Evolutionary conservation across 768 basidiomycete genomes (phyloP).

Genomic region (Dentipellis fragilis): DNA sequence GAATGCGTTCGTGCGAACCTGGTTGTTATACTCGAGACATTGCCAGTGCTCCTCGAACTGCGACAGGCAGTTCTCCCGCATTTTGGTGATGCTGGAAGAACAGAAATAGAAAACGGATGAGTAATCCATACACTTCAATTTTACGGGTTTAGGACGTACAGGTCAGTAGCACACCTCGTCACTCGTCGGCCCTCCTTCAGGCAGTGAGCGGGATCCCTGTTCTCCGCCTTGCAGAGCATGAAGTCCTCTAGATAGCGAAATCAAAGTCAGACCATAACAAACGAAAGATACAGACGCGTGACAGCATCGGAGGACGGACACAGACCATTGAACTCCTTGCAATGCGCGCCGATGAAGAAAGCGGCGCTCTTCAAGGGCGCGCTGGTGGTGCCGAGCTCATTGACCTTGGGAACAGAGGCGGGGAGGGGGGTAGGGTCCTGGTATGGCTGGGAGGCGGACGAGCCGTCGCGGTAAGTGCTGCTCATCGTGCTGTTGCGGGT

Average conservation of each 20-base stretch:
- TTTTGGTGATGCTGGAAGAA: constrained; percentile 68
- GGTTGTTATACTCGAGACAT: constrained; percentile 91
- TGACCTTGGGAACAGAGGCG: constrained; percentile 60
- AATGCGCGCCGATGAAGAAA: constrained; percentile 93
- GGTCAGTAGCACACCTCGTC: constrained; percentile 87
- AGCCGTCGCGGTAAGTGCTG: constrained; percentile 42
- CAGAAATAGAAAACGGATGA: not conserved
- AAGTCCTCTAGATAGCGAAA: constrained; percentile 60
- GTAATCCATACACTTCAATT: not conserved
- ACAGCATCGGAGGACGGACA: not conserved
- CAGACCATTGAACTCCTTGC: constrained; percentile 94
- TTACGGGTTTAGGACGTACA: constrained; percentile 46
- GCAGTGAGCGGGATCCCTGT: constrained; percentile 83
- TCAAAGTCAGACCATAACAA: not conserved
- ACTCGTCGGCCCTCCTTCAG: constrained; percentile 92
- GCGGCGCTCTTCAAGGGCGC: constrained; percentile 93
- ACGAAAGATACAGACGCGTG: not conserved
- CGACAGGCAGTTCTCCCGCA: constrained; percentile 82
- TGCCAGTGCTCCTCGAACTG: constrained; percentile 91
- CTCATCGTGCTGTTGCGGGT: constrained; percentile 27
- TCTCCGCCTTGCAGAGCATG: constrained; percentile 96
- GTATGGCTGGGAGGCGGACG: constrained; percentile 39
- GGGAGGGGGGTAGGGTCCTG: constrained; percentile 62
- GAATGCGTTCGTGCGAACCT: constrained; percentile 40
- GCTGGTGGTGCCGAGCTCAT: constrained; percentile 83